Evolutionary conservation across 192 early-diverging fungal genomes (phyloP), one percentile per base, ranked within the genome.

Genomic region (Mortierella alpina): DNA sequence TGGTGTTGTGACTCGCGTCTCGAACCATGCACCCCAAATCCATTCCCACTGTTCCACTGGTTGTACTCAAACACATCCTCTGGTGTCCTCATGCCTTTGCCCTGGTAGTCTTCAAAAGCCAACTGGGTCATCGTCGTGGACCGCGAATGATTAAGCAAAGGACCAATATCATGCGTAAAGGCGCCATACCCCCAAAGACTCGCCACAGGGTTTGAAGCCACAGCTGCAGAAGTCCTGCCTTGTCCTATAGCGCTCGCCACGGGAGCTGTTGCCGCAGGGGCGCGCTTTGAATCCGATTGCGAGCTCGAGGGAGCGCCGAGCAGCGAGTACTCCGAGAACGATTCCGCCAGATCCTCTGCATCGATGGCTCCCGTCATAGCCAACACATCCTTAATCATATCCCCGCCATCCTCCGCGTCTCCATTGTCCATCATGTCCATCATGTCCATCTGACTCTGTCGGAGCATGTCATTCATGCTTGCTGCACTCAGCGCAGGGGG

Each of bases 151-250:
- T 48, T 59, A 14, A 68, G 18, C 11, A n/a, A 20, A 31, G 64
- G 64, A 5, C 31, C 58, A 44, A 72, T 68, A 8, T 66, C 59
- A 42, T 70, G 68, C 6, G 49, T 48, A 45, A 72, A 72, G 0
- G 69, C 53, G 9, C 70, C 77, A 56, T 67, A 61, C n/a, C 60
- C 65, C 77, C 77, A 80, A 11, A 80, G 61, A 63, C 77, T 72
- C 39, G 77, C 40, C 18, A 65, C 59, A 1, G 64, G 63, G 31
- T 72, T 63, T 3, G 31, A 55, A 53, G 44, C 22, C 0, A 40
- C 71, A 31, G 41, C 22, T 23, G 42, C 1, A 5, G 68, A 3
- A 23, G 50, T 52, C n/a, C 75, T 70, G 41, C 57, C 75, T 46
- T 69, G 58, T 18, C 69, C 76, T 39, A 79, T 68, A 58, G 69